phyloP scores from a whole-genome alignment of 805 yeast genomes.

The Torulaspora franciscae region DNA sequence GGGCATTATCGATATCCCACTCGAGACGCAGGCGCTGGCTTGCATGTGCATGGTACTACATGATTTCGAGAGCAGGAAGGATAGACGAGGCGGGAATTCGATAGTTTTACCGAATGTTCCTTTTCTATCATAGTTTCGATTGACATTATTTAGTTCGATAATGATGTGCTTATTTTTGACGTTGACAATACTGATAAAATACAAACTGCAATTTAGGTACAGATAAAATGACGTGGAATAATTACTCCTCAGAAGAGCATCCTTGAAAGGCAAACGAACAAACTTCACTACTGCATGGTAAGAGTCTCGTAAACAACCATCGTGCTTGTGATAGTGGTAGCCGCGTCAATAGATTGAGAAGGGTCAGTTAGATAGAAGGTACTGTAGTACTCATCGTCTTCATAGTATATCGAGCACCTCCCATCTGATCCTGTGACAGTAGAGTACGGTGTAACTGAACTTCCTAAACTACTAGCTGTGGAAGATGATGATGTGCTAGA shows the following conservation, averaged over 20 bases:
- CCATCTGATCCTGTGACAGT: conserved; percentile 22
- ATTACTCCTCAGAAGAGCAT: background rate
- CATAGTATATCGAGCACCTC: conserved; percentile 26
- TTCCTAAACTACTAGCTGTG: conserved; percentile 6
- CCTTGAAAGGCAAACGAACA: background rate
- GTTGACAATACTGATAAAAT: background rate
- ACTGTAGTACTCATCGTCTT: conserved; percentile 30
- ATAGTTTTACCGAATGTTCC: conserved; percentile 6
- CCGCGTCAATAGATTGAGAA: conserved; percentile 33
- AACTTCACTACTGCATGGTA: background rate
- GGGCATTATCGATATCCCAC: conserved; percentile 23
- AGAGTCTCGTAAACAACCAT: conserved; percentile 26
- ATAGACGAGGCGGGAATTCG: conserved; percentile 17
- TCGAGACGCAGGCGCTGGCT: conserved; percentile 29
- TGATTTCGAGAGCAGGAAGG: conserved; percentile 34
- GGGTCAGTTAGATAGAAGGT: conserved; percentile 30
- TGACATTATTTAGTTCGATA: background rate
- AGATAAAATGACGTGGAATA: background rate
- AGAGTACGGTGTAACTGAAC: conserved; percentile 12
- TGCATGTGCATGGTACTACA: conserved; percentile 35
- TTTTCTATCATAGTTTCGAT: conserved; percentile 4
- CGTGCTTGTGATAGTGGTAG: conserved; percentile 35
- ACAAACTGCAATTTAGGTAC: background rate
- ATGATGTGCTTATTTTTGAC: background rate
- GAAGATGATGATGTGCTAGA: conserved; percentile 8